Percentiles rank a stretch among this genome's conserved stretches.
phyloP scores from a whole-genome alignment of 2,329 filamentous ascomycete genomes.

The Hypoxylon sp. region DNA sequence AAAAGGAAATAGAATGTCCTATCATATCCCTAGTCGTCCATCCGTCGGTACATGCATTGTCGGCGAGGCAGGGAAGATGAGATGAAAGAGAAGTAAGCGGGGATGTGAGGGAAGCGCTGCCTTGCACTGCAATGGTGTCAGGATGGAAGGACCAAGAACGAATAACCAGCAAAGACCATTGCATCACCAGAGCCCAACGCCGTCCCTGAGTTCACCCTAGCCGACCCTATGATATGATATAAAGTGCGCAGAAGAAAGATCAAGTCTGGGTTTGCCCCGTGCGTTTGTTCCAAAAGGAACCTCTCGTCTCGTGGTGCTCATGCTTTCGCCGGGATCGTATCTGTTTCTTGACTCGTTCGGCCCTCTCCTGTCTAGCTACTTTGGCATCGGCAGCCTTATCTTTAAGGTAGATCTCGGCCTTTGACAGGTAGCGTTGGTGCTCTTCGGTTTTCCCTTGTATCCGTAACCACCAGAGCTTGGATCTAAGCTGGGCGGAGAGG shows the following conservation, averaged over 20 bases:
- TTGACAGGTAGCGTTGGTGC: slow-evolving; percentile 62
- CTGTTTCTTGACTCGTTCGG: slow-evolving; percentile 50
- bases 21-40: slow-evolving; percentile 21
- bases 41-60: slow-evolving; percentile 24
- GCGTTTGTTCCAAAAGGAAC: slow-evolving; percentile 49
- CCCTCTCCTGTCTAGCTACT: slow-evolving; percentile 51
- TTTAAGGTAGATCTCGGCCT: slow-evolving; percentile 62
- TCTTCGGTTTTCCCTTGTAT: slow-evolving; percentile 65
- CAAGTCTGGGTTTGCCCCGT: slow-evolving; percentile 38
- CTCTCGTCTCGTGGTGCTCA: slow-evolving; percentile 45
- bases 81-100: slow-evolving; percentile 21
- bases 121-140: slow-evolving; percentile 35
- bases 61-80: slow-evolving; percentile 5
- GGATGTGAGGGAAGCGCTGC: slow-evolving; percentile 22
- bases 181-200: slow-evolving; percentile 51
- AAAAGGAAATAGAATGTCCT: slow-evolving; percentile 31
- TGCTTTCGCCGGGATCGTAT: slow-evolving; percentile 50
- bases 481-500: slow-evolving; percentile 68
- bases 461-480: slow-evolving; percentile 71
- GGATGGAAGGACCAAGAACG: slow-evolving; percentile 30
- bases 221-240: slow-evolving; percentile 50
- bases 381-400: slow-evolving; percentile 56
- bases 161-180: slow-evolving; percentile 45
- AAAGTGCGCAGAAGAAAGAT: slow-evolving; percentile 41
- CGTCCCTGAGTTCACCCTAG: slow-evolving; percentile 46